phyloP scores from a whole-genome alignment of 225 moss, liverwort and hornwort species.

The Polytrichum commune region DNA sequence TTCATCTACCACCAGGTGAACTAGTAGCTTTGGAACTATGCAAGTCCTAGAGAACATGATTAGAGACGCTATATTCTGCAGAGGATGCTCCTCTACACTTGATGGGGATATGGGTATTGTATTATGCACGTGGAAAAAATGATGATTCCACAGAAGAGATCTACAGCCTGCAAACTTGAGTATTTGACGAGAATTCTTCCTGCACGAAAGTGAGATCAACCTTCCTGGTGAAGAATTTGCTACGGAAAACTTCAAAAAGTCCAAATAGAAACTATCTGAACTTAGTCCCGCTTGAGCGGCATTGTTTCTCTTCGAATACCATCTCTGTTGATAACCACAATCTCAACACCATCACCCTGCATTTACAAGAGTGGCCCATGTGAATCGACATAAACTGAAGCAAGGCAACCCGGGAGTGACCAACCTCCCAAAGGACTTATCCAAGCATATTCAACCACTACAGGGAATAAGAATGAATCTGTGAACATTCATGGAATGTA shows the following conservation, averaged over 20 bases:
- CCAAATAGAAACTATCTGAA: not conserved
- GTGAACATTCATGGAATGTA: not conserved
- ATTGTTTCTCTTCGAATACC: constrained; percentile 52
- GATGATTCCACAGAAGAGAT: no score
- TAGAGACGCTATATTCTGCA: no score
- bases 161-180: no score
- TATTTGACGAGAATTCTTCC: no score
- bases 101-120: no score
- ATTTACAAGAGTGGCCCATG: not conserved
- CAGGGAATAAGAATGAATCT: not conserved
- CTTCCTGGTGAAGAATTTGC: not conserved
- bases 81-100: no score
- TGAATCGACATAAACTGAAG: not conserved
- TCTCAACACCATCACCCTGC: constrained; percentile 63
- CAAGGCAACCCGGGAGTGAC: not conserved
- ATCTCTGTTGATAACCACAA: constrained; percentile 44
- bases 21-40: no score
- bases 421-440: not conserved
- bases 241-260: no score
- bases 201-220: not conserved
- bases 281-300: constrained; percentile 59
- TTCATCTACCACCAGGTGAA: no score
- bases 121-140: no score
- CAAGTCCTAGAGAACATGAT: no score
- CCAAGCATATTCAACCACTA: not conserved